These are phyloP conservation scores for Metarhizium anisopliae DNA, from an alignment of 2,329 filamentous ascomycete genomes.

Conservation along the genomic window DNA sequence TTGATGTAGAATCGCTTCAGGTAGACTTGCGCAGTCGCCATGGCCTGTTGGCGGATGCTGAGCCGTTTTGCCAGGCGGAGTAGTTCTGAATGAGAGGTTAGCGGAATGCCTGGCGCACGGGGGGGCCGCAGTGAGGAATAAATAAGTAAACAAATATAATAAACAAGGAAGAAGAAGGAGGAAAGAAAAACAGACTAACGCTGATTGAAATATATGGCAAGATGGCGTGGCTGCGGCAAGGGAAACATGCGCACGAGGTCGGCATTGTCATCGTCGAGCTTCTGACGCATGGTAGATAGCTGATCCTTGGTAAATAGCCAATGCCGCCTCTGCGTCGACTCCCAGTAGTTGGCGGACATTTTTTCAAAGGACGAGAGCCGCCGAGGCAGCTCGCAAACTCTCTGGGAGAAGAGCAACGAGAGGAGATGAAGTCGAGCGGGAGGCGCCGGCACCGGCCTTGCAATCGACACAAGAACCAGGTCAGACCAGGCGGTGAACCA, in stretches of 20 bases:
- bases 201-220: slow-evolving; percentile 88
- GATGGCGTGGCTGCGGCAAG: slow-evolving; percentile 69
- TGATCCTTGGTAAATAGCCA: slow-evolving; percentile 87
- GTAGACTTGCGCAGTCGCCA: slow-evolving; percentile 92
- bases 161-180: not conserved
- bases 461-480: too few species aligned
- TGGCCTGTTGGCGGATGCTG: slow-evolving; percentile 77
- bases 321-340: slow-evolving; percentile 79
- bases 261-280: slow-evolving; percentile 68
- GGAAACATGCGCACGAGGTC: slow-evolving; percentile 69
- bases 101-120: not conserved
- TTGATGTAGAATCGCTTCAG: slow-evolving; percentile 88
- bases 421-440: not conserved
- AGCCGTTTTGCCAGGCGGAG: slow-evolving; percentile 77
- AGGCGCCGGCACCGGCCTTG: too few species aligned
- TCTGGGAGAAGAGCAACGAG: not conserved
- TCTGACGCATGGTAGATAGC: slow-evolving; percentile 64
- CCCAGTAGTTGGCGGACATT: slow-evolving; percentile 97
- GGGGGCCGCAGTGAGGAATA: not conserved
- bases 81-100: slow-evolving; percentile 47
- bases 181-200: slow-evolving; percentile 44
- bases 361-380: slow-evolving; percentile 9
- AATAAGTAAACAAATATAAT: too few species aligned
- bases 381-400: slow-evolving; percentile 3
- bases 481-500: too few species aligned